Evolutionary conservation across 768 basidiomycete species (phyloP), one percentile per base, ranked within the genome.

Genomic region (Lentinula guzmanii): DNA sequence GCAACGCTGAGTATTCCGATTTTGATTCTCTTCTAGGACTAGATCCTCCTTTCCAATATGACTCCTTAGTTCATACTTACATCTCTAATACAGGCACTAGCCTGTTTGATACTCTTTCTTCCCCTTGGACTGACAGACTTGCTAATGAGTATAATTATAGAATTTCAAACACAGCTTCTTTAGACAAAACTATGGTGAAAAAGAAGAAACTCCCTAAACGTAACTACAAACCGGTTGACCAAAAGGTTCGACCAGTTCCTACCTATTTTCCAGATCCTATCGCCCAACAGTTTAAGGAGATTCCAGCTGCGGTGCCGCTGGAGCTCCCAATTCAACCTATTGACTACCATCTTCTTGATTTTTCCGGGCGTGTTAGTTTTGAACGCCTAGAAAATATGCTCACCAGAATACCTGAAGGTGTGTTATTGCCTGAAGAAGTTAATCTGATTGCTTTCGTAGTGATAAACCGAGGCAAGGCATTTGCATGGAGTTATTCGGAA

Each of bases 51-150:
- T 9, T 11, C 5, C 13, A 8, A 6, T 62, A 24, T 24, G 61
- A 55, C 42, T 50, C 55, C 18, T 24, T 53, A 33, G 10, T 61
- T 46, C 33, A 52, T n/a, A 37, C 46, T 13, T 62, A 64, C 55
- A 16, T 31, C 46, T 24, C 6, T 1, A 8, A 33, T 18, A 57
- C 60, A 1, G 2, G 3, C 8, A 9, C 50, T 21, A 21, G 56
- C 35, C 15, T 21, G 15, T 10, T 6, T 8, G 21, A 45, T 11
- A 11, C 56, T 34, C 8, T 61, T n/a, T 42, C 24, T 13, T 31
- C 63, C 5, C 59, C 63, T 0, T 63, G 63, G 63, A 63, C 63
- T 4, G 28, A 41, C 8, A 52, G 63, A 24, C 24, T 24, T 24
- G 24, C 24, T 24, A 24, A 24, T 2, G 2, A 24, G 24, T 24